Conservation (phyloP, 2,329 filamentous ascomycete species). For the Cordyceps farinosa region DNA sequence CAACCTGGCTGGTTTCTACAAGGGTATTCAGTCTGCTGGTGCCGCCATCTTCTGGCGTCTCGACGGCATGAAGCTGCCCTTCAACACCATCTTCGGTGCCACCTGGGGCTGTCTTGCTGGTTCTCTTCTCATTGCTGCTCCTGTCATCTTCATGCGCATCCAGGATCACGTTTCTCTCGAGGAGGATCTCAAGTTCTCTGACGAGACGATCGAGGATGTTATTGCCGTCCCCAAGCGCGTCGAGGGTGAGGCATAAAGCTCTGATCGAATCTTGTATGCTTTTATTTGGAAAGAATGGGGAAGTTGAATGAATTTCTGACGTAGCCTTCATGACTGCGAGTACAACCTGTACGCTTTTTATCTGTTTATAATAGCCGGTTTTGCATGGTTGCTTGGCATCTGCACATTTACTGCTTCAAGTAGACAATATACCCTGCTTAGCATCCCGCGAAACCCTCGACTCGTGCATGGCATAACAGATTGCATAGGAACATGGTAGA, state of each 20-base stretch:
- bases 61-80: slow-evolving; percentile 60
- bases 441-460: neutral
- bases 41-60: slow-evolving; percentile 72
- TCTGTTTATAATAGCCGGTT: slow-evolving; percentile 11
- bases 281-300: neutral
- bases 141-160: slow-evolving; percentile 75
- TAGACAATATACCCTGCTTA: slow-evolving; percentile 20
- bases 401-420: slow-evolving; percentile 17
- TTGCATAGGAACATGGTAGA: no score
- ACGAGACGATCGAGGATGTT: slow-evolving; percentile 76
- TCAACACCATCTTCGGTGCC: slow-evolving; percentile 66
- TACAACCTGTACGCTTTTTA: slow-evolving; percentile 12
- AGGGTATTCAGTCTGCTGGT: slow-evolving; percentile 79
- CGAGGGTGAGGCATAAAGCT: neutral
- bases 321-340: slow-evolving; percentile 8
- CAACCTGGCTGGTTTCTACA: slow-evolving; percentile 89
- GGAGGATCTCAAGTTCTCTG: slow-evolving; percentile 79
- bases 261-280: neutral
- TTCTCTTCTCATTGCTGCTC: slow-evolving; percentile 72
- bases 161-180: slow-evolving; percentile 77
- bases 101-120: slow-evolving; percentile 72
- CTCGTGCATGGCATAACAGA: no score
- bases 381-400: slow-evolving; percentile 10
- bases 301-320: slow-evolving; percentile 7
- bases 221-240: slow-evolving; percentile 22